These are phyloP conservation scores for Uromyces viciae-fabae DNA, from an alignment of 1,284 basidiomycete species.

Conservation along the genomic window DNA sequence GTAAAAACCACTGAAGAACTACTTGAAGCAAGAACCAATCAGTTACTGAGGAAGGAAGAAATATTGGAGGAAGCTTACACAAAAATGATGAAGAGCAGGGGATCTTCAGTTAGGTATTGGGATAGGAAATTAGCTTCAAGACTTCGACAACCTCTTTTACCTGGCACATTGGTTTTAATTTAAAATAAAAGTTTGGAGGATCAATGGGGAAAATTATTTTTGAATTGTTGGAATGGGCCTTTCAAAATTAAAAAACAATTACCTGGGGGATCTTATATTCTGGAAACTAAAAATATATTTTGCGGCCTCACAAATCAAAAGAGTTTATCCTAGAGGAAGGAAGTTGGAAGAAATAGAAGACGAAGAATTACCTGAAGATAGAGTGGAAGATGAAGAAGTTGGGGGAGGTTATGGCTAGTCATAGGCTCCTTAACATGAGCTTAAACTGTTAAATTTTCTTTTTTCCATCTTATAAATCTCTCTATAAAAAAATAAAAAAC, in stretches of 20 bases:
- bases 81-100: background rate
- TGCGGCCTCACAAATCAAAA: no score
- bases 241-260: background rate
- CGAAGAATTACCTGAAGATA: no score
- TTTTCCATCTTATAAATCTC: no score
- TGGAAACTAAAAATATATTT: no score
- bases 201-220: background rate
- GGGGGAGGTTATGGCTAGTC: no score
- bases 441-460: no score
- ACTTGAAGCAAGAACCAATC: background rate
- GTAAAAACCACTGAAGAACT: background rate
- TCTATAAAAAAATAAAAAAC: no score
- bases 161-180: background rate
- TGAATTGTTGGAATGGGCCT: background rate
- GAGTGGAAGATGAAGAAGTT: no score
- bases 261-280: background rate
- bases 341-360: no score
- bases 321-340: no score
- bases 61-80: background rate
- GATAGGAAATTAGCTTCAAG: background rate
- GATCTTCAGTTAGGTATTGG: background rate
- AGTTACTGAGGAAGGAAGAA: background rate
- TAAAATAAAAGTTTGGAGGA: background rate
- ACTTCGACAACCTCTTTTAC: background rate
- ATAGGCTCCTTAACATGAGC: no score